Base-by-base conservation (phyloP, 2,329 filamentous ascomycete species). In the Grosmannia huntii region DNA sequence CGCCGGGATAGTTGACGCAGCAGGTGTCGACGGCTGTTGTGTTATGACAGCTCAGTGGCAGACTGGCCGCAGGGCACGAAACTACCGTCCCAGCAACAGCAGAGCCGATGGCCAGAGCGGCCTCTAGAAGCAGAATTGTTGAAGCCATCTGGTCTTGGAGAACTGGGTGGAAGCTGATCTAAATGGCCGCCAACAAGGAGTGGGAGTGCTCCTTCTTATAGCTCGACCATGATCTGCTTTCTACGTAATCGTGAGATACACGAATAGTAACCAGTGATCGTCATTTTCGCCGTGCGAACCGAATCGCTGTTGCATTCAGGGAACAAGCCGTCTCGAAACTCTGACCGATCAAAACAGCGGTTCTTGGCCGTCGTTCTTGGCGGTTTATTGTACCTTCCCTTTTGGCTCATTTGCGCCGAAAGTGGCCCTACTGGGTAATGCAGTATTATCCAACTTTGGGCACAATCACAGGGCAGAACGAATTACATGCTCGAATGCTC, bases 1-100 rank as follows among this genome's bases (percentile, higher is more conserved):
- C 59, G n/a, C 59, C 59, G n/a, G 59, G 59, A 21, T 52, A 56
- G 56, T 56, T 56, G 53, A 58, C 48, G 48, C 59, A 60, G 55
- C 59, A 59, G 41, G 51, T 53, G 51, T 59, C 50, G 7, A 36
- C 38, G 12, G 33, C 50, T 16, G 58, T 59, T 5, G 58, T 59
- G 58, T 59, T 59, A 7, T 59, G 53, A 44, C 58, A 59, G 55
- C 58, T 59, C 9, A 59, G 58, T 14, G 58, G 58, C 19, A 59
- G 57, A 5, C 51, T n/a, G 48, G 11, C 12, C 21, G 44, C 12
- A 23, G 12, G 9, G 27, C 46, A 51, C 10, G 53, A 31, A 5
- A 57, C 41, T n/a, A 28, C 31, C 7, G 48, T 21, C 23, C 46
- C 48, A 12, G 48, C 55, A 49, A 38, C 21, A 21, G 55, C 55